Evolutionary conservation across 1,284 basidiomycete species (phyloP).

Genomic region (Apiotrichum mycotoxinovorans): DNA sequence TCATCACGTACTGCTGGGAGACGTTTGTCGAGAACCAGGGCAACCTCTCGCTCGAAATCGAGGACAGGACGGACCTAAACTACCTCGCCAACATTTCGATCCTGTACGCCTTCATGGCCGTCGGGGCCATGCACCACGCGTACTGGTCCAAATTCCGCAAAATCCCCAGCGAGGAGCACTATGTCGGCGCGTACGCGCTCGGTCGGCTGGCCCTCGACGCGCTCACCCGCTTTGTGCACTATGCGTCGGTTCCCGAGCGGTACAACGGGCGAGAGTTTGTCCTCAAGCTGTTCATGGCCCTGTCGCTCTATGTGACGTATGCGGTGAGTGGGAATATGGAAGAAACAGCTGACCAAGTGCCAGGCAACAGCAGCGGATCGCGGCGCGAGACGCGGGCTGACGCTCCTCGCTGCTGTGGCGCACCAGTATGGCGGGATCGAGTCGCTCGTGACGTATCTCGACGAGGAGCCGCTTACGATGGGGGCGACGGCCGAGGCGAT

Average conservation of each 20-base stretch:
- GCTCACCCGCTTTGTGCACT: background rate
- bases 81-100: conserved; percentile 9
- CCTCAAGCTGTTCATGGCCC: conserved; percentile 3
- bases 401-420: background rate
- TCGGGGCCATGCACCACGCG: conserved; percentile 11
- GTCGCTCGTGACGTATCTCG: background rate
- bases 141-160: conserved; percentile 12
- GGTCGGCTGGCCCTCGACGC: background rate
- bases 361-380: background rate
- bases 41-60: conserved; percentile 1
- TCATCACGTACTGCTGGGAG: conserved; percentile 15
- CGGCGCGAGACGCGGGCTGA: background rate
- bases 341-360: background rate
- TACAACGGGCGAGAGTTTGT: background rate
- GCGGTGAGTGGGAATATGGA: background rate
- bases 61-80: background rate
- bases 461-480: background rate
- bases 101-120: conserved; percentile 10
- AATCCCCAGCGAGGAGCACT: conserved; percentile 7
- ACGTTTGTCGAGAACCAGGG: conserved; percentile 14
- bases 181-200: conserved; percentile 2
- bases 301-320: conserved; percentile 5
- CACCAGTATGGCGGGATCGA: background rate
- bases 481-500: background rate
- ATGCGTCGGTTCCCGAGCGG: background rate